These are phyloP conservation scores for Auriscalpium orientale DNA, from an alignment of 768 basidiomycete species.

Conservation along the genomic window DNA sequence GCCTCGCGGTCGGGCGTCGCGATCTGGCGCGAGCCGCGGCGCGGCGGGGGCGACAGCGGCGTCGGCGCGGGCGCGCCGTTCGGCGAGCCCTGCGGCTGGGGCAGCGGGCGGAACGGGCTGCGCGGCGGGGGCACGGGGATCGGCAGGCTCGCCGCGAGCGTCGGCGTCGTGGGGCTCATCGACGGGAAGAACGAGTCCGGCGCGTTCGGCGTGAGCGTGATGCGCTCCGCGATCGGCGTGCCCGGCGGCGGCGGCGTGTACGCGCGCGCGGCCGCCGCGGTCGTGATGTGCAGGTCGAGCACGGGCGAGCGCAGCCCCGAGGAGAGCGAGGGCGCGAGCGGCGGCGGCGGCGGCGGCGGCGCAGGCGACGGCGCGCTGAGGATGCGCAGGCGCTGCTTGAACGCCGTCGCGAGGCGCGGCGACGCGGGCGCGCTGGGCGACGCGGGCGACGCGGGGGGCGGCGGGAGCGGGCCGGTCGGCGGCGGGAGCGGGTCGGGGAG, in stretches of 20 bases:
- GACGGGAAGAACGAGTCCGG: slow-evolving; percentile 54
- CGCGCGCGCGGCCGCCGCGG: slow-evolving; percentile 10
- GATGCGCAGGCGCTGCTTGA: slow-evolving; percentile 61
- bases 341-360: slow-evolving; percentile 24
- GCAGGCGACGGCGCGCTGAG: slow-evolving; percentile 39
- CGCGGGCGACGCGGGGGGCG: slow-evolving; percentile 7
- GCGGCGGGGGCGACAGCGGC: slow-evolving; percentile 57
- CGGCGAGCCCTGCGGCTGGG: slow-evolving; percentile 22
- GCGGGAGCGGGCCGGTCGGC: slow-evolving; percentile 37
- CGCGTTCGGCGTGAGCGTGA: slow-evolving; percentile 43
- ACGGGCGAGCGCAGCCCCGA: not conserved
- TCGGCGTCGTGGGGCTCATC: slow-evolving; percentile 37
- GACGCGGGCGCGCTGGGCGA: slow-evolving; percentile 12
- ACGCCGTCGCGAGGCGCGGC: slow-evolving; percentile 12
- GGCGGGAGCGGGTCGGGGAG: slow-evolving; percentile 32
- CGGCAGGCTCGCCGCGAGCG: slow-evolving; percentile 16
- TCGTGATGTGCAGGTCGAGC: slow-evolving; percentile 10
- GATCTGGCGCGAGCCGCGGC: slow-evolving; percentile 47
- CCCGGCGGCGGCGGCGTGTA: slow-evolving; percentile 24
- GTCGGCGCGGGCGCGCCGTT: slow-evolving; percentile 31
- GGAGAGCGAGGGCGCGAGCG: not conserved
- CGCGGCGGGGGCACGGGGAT: slow-evolving; percentile 17
- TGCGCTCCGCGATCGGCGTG: slow-evolving; percentile 64
- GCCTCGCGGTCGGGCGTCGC: slow-evolving; percentile 11
- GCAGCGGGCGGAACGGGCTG: slow-evolving; percentile 16